Percentiles rank a stretch among this genome's conserved stretches.
phyloP scores from a whole-genome alignment of 1,284 basidiomycete genomes.

The Pyrrhoderma noxium region DNA sequence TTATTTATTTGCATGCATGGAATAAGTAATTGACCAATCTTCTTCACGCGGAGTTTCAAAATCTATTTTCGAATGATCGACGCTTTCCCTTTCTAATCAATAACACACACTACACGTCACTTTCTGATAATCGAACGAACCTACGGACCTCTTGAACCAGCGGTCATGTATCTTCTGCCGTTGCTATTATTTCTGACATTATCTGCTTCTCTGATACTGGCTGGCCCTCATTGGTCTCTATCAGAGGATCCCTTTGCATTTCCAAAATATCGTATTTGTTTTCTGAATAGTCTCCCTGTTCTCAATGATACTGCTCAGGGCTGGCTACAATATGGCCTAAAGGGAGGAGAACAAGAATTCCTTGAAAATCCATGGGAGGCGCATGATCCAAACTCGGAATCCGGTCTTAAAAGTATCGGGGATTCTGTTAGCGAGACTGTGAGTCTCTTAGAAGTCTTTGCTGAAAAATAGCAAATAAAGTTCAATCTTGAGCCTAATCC shows the following conservation, averaged over 20 bases:
- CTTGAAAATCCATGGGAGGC: conserved; percentile 55
- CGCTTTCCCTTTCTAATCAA: no score
- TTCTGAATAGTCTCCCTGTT: conserved; percentile 76
- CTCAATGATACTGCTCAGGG: conserved; percentile 63
- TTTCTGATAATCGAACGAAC: no score
- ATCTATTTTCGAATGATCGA: no score
- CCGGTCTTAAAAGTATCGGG: conserved; percentile 48
- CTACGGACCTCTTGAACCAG: no score
- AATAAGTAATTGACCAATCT: no score
- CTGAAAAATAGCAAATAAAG: no score
- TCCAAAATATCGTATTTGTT: conserved; percentile 78
- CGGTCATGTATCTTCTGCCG: conserved; percentile 14
- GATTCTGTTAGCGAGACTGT: conserved; percentile 30
- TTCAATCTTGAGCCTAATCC: background rate
- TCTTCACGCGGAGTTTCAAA: no score
- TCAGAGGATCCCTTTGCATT: conserved; percentile 78
- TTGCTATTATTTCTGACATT: conserved; percentile 15
- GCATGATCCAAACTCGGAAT: conserved; percentile 30
- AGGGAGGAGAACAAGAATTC: conserved; percentile 70
- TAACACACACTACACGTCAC: no score
- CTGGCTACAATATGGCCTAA: conserved; percentile 63
- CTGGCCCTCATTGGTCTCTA: conserved; percentile 55
- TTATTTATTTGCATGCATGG: no score
- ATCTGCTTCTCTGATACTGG: conserved; percentile 24
- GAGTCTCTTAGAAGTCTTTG: no score